Evolutionary conservation across 164 flowering plant genomes (phyloP).

Genomic region (Litsea cubeba): DNA sequence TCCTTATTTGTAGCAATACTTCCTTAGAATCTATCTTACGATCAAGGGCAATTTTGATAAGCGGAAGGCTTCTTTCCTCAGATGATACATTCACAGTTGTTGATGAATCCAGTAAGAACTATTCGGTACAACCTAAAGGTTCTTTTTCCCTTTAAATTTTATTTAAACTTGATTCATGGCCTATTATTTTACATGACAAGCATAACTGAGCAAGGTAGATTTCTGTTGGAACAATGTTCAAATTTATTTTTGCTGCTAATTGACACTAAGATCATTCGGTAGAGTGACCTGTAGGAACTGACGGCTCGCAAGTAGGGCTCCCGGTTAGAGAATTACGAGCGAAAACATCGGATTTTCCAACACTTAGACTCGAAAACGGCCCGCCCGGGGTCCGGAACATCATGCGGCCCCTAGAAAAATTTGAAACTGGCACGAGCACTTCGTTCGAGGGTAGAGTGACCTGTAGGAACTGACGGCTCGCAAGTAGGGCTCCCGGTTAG

Average conservation of each 20-base stretch:
- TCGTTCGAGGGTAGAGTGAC: no score
- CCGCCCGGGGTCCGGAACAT: no score
- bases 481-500: no score
- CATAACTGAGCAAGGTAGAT: not conserved
- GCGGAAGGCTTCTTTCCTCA: constrained; percentile 76
- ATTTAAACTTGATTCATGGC: not conserved
- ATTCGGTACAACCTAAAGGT: not conserved
- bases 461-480: no score
- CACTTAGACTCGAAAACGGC: no score
- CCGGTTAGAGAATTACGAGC: no score
- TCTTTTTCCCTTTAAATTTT: not conserved
- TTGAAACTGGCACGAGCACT: no score
- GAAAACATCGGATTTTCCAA: no score
- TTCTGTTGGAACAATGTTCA: not conserved
- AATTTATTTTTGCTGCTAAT: not conserved
- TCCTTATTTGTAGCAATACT: constrained; percentile 33
- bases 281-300: no score
- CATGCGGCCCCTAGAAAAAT: no score
- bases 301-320: no score
- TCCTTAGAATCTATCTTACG: constrained; percentile 57
- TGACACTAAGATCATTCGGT: not conserved
- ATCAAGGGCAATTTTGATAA: constrained; percentile 82
- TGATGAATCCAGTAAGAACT: constrained; percentile 57
- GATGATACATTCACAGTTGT: constrained; percentile 36
- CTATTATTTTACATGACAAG: not conserved